Percentiles rank a stretch among this genome's conserved stretches.
Conservation (phyloP, 2,329 filamentous ascomycete species). For the Fusarium sp. region DNA sequence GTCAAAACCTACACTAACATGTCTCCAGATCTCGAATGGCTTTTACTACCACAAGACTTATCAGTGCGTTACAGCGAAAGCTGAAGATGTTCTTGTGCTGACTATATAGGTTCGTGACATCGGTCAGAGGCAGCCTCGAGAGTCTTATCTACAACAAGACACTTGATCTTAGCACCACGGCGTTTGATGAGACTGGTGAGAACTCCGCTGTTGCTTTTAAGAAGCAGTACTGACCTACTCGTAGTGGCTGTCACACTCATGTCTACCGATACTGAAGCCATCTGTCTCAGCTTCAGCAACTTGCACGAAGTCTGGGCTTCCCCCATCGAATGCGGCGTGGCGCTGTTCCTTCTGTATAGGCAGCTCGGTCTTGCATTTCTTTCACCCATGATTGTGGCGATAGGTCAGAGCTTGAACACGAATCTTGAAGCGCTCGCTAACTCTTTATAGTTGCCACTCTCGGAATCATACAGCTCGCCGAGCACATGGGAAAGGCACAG, state of each 20-base stretch:
- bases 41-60: slow-evolving; percentile 23
- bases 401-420: neutral
- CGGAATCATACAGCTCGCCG: slow-evolving; percentile 14
- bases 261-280: slow-evolving; percentile 23
- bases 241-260: slow-evolving; percentile 20
- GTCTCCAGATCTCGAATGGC: slow-evolving; percentile 2
- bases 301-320: slow-evolving; percentile 27
- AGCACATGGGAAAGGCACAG: slow-evolving; percentile 20
- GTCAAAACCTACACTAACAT: neutral
- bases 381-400: slow-evolving; percentile 8
- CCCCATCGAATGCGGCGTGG: slow-evolving; percentile 16
- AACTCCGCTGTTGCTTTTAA: no score
- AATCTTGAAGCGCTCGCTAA: neutral
- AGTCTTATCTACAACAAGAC: slow-evolving; percentile 17
- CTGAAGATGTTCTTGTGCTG: neutral
- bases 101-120: slow-evolving; percentile 7
- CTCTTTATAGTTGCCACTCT: neutral
- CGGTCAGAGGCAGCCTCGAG: slow-evolving; percentile 11
- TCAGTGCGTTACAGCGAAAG: neutral
- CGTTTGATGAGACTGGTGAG: slow-evolving; percentile 21
- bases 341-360: slow-evolving; percentile 15
- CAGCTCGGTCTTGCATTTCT: slow-evolving; percentile 19
- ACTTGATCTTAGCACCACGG: slow-evolving; percentile 17
- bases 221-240: neutral
- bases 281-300: slow-evolving; percentile 12